Conservation (phyloP, 495 filamentous ascomycete genomes). For the Diplogelasinospora grovesii region DNA sequence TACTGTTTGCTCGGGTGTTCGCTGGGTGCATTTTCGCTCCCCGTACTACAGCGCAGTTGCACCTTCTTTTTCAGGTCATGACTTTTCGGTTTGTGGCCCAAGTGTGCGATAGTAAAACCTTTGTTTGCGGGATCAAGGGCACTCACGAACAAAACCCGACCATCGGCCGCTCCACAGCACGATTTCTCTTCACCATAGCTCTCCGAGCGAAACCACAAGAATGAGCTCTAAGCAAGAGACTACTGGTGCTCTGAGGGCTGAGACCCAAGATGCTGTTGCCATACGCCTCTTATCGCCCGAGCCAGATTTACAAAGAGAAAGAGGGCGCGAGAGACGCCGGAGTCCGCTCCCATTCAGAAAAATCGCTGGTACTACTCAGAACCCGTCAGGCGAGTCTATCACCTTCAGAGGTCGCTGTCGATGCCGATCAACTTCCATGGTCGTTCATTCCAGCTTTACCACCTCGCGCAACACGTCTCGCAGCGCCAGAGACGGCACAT, state of each 20-base stretch:
- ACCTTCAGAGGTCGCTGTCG: slow-evolving; percentile 34
- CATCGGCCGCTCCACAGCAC: no score
- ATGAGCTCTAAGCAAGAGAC: neutral
- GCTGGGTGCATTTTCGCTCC: no score
- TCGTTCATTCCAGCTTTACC: slow-evolving; percentile 12
- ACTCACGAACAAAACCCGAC: no score
- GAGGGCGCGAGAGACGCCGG: slow-evolving; percentile 29
- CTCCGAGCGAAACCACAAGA: no score
- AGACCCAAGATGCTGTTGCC: neutral
- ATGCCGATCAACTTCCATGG: slow-evolving; percentile 29
- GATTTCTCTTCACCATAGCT: no score
- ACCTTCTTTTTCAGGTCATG: no score
- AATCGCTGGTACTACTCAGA: slow-evolving; percentile 11
- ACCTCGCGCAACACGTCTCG: slow-evolving; percentile 21
- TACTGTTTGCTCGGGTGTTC: no score
- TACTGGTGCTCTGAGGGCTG: neutral
- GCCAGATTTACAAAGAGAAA: slow-evolving; percentile 26
- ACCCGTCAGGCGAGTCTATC: slow-evolving; percentile 31
- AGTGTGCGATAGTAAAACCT: no score
- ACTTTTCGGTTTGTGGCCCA: no score
- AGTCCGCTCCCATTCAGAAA: slow-evolving; percentile 18
- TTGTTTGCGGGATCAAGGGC: no score
- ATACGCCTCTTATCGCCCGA: slow-evolving; percentile 24
- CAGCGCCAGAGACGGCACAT: slow-evolving; percentile 15
- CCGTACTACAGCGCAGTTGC: no score